These are phyloP conservation scores for Allomyces macrogynus DNA, from an alignment of 192 early-diverging fungal species.

Conservation along the genomic window DNA sequence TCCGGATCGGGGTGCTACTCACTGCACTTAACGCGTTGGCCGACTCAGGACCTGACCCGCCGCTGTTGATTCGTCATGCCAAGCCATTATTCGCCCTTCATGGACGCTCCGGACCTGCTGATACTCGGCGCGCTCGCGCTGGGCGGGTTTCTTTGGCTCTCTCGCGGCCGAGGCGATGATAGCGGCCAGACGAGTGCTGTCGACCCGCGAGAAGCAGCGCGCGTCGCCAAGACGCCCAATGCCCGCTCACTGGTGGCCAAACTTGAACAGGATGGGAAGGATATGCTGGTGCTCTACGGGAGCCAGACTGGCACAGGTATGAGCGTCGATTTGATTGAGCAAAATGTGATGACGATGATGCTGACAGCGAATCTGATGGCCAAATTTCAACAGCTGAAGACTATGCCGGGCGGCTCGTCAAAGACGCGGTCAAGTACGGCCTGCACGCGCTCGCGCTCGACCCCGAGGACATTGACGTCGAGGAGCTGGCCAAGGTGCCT, in stretches of 20 bases:
- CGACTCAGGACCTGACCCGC: no score
- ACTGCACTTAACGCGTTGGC: no score
- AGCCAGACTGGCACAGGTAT: conserved; percentile 81
- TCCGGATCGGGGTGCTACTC: no score
- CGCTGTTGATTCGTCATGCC: no score
- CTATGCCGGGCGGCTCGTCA: conserved; percentile 74
- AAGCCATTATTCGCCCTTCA: no score
- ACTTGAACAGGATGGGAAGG: conserved; percentile 23
- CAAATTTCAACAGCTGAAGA: conserved; percentile 53
- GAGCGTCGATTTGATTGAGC: neutral
- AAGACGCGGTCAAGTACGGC: conserved; percentile 53
- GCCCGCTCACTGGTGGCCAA: neutral
- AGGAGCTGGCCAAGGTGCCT: conserved; percentile 48
- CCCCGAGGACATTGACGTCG: conserved; percentile 80
- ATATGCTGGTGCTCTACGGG: conserved; percentile 80
- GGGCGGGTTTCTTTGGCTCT: no score
- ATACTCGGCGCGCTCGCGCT: no score
- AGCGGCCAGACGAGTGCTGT: no score
- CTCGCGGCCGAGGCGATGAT: no score
- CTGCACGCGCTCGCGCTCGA: conserved; percentile 64
- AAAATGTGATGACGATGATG: neutral
- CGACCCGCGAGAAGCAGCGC: no score
- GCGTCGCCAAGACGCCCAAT: neutral
- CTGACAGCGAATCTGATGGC: no score
- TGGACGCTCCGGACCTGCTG: no score